A percentile compares a stretch with the other conserved stretches of the same genome.
Conservation (phyloP, 2,329 filamentous ascomycete genomes). For the Xylariales sp. region DNA sequence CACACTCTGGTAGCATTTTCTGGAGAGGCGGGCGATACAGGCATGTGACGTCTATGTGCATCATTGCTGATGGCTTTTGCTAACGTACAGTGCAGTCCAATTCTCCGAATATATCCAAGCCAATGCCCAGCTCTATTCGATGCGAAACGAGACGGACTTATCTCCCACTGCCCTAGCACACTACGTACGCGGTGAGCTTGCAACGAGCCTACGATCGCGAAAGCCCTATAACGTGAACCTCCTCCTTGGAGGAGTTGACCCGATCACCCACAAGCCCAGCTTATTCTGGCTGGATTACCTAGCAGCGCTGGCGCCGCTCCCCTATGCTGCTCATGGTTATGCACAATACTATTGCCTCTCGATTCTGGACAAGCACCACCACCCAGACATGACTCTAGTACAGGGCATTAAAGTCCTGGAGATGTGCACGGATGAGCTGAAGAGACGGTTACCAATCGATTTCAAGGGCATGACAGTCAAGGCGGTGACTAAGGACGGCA, state of each 20-base stretch:
- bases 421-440: conserved; percentile 97
- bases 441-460: conserved; percentile 95
- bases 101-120: conserved; percentile 99
- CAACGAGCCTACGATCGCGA: conserved; percentile 87
- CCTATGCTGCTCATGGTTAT: conserved; percentile 97
- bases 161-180: conserved; percentile 88
- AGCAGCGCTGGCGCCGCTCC: conserved; percentile 85
- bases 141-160: conserved; percentile 95
- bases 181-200: conserved; percentile 95
- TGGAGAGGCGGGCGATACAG: conserved; percentile 94
- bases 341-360: conserved; percentile 99
- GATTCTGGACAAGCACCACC: conserved; percentile 98
- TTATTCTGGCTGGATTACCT: conserved; percentile 99
- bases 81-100: conserved; percentile 74
- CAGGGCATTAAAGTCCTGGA: conserved; percentile 91
- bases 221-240: conserved; percentile 98
- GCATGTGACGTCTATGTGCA: conserved; percentile 59
- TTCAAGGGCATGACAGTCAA: conserved; percentile 98
- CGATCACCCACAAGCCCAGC: conserved; percentile 88
- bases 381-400: conserved; percentile 89
- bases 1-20: conserved; percentile 95
- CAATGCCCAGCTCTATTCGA: conserved; percentile 97
- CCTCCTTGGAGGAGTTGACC: conserved; percentile 91
- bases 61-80: conserved; percentile 9
- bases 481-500: conserved; percentile 93